A percentile compares a stretch with the other conserved stretches of the same genome.
Evolutionary conservation across 139 green algal genomes (phyloP).

Genomic region (Deuterostichococcus epilithicus): DNA sequence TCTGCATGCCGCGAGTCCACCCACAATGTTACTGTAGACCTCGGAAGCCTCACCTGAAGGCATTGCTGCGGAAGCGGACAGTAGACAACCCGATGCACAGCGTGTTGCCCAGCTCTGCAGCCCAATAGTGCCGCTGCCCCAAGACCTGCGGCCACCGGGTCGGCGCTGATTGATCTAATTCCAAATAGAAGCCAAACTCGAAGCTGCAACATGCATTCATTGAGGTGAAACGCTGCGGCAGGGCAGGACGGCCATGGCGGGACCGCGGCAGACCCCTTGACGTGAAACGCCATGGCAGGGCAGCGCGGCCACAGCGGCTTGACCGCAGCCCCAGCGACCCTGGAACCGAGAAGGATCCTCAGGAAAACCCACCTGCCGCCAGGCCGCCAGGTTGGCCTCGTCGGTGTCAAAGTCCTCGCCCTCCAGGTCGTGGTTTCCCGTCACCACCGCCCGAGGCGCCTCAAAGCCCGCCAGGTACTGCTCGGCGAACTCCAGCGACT

Average conservation of each 20-base stretch:
- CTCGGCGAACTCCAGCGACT: conserved; percentile 57
- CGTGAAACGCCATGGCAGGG: too few relatives aligned
- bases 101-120: conserved; percentile 46
- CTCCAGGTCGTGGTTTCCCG: conserved; percentile 75
- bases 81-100: conserved; percentile 71
- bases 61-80: conserved; percentile 57
- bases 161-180: neutral
- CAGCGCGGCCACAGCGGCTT: too few relatives aligned
- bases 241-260: too few relatives aligned
- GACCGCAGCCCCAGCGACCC: too few relatives aligned
- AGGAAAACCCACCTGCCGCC: conserved; percentile 27
- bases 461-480: conserved; percentile 53
- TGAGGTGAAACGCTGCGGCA: too few relatives aligned
- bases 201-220: too few relatives aligned
- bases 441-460: conserved; percentile 43
- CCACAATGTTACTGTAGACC: too few relatives aligned
- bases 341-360: too few relatives aligned
- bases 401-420: conserved; percentile 75
- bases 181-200: too few relatives aligned
- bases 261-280: too few relatives aligned
- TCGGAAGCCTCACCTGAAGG: conserved; percentile 20
- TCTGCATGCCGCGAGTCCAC: too few relatives aligned
- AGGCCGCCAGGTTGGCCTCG: conserved; percentile 66
- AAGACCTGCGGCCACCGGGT: conserved; percentile 18
- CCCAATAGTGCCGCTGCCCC: conserved; percentile 64